phyloP scores from a whole-genome alignment of 1,284 basidiomycete species.

The Naganishia sp. region DNA sequence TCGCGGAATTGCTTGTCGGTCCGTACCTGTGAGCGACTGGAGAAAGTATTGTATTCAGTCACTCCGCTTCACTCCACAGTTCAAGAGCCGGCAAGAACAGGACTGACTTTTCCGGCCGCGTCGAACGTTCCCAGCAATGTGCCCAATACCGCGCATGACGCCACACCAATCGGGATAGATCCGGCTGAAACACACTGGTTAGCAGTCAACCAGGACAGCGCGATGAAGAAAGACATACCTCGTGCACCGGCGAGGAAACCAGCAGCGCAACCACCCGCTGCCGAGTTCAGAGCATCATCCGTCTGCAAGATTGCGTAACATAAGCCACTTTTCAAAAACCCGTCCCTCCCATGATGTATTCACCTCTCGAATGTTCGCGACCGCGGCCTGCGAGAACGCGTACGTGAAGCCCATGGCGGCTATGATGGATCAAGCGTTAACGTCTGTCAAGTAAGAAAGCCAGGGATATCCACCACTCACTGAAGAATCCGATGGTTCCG shows the following conservation, averaged over 20 bases:
- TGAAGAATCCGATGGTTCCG: conserved; percentile 77
- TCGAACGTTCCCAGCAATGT: conserved; percentile 80
- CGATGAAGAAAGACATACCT: conserved; percentile 58
- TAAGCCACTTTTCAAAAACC: neutral
- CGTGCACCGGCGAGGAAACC: conserved; percentile 85
- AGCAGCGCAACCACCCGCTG: conserved; percentile 86
- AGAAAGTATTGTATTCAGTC: conserved; percentile 6
- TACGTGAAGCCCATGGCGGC: conserved; percentile 91
- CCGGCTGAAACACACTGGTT: conserved; percentile 59
- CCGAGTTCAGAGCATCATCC: conserved; percentile 80
- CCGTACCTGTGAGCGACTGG: conserved; percentile 47
- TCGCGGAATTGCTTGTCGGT: conserved; percentile 46
- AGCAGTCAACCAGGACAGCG: neutral
- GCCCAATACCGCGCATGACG: conserved; percentile 76
- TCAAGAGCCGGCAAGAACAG: conserved; percentile 23
- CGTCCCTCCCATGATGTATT: conserved; percentile 10
- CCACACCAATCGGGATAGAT: conserved; percentile 80
- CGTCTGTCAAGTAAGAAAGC: neutral
- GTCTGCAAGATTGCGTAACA: conserved; percentile 50
- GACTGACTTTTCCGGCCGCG: conserved; percentile 65
- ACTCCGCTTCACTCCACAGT: too few relatives aligned
- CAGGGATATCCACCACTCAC: conserved; percentile 56
- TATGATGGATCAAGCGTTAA: conserved; percentile 45
- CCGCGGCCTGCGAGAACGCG: conserved; percentile 74
- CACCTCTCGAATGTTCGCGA: conserved; percentile 74